phyloP scores from a whole-genome alignment of 257 asterid genomes.

The Salvia hispanica region DNA sequence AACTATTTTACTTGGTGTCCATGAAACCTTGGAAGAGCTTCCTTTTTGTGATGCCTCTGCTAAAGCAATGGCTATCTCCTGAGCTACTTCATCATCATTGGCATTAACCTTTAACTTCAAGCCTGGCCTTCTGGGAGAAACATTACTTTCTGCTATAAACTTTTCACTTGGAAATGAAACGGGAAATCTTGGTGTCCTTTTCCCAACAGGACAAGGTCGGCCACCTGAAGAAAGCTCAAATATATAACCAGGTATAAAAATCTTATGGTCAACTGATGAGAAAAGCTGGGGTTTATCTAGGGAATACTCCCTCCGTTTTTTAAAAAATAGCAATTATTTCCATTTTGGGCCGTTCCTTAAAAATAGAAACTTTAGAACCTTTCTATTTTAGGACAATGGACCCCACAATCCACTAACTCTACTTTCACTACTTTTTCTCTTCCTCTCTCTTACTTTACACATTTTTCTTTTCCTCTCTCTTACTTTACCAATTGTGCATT shows the following conservation, averaged over 20 bases:
- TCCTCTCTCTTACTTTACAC: too few species aligned
- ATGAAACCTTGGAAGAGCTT: slow-evolving; percentile 75
- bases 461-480: too few species aligned
- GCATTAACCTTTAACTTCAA: slow-evolving; percentile 56
- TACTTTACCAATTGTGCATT: too few species aligned
- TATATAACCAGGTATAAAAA: slow-evolving; percentile 25
- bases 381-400: too few species aligned
- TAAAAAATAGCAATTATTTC: too few species aligned
- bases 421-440: too few species aligned
- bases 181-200: slow-evolving; percentile 92
- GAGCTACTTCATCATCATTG: slow-evolving; percentile 78
- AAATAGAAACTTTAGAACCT: too few species aligned
- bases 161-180: slow-evolving; percentile 63
- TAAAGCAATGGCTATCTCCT: slow-evolving; percentile 80
- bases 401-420: too few species aligned
- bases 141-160: slow-evolving; percentile 46
- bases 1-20: slow-evolving; percentile 65
- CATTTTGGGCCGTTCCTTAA: too few species aligned
- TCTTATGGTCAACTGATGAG: slow-evolving; percentile 22
- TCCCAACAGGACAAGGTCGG: slow-evolving; percentile 82
- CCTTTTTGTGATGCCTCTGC: slow-evolving; percentile 89
- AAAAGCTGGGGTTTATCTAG: slow-evolving; percentile 17
- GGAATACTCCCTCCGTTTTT: too few species aligned
- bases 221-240: slow-evolving; percentile 56
- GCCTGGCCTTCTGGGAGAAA: slow-evolving; percentile 66